These are phyloP conservation scores for Aphanomyces invadans DNA, from an alignment of 352 stramenopile species.

Conservation along the genomic window DNA sequence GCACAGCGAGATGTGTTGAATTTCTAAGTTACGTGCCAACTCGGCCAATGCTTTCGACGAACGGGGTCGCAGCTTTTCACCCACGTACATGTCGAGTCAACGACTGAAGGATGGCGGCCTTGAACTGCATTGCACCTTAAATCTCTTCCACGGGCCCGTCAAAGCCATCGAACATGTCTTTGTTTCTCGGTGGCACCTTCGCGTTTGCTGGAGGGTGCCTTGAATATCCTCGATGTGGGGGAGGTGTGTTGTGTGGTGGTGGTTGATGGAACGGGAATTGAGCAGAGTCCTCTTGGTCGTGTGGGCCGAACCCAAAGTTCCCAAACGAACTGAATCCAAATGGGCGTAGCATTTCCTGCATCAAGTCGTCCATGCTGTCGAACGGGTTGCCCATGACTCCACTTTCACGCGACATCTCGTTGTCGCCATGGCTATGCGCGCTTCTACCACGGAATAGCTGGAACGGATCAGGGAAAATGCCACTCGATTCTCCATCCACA, in stretches of 20 bases:
- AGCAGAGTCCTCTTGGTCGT: not conserved
- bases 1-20: no score
- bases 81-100: no score
- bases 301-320: not conserved
- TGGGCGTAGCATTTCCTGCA: slow-evolving; percentile 19
- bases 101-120: no score
- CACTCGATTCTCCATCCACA: not conserved
- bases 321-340: slow-evolving; percentile 17
- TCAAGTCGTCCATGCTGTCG: slow-evolving; percentile 19
- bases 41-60: no score
- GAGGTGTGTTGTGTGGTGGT: not conserved
- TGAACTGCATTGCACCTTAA: no score
- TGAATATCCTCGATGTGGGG: slow-evolving; percentile 15
- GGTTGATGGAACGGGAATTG: not conserved
- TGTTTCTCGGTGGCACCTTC: slow-evolving; percentile 1
- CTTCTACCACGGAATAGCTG: not conserved
- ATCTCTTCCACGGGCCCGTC: slow-evolving; percentile 23
- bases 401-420: not conserved
- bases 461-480: slow-evolving; percentile 2
- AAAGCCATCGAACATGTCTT: slow-evolving; percentile 19
- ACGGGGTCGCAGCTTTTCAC: no score
- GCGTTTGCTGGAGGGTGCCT: no score
- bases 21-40: no score
- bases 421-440: not conserved
- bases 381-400: slow-evolving; percentile 7